A percentile compares a stretch with the other conserved stretches of the same genome.
phyloP scores from a whole-genome alignment of 1,284 basidiomycete genomes.

The Rhizoctonia solani region DNA sequence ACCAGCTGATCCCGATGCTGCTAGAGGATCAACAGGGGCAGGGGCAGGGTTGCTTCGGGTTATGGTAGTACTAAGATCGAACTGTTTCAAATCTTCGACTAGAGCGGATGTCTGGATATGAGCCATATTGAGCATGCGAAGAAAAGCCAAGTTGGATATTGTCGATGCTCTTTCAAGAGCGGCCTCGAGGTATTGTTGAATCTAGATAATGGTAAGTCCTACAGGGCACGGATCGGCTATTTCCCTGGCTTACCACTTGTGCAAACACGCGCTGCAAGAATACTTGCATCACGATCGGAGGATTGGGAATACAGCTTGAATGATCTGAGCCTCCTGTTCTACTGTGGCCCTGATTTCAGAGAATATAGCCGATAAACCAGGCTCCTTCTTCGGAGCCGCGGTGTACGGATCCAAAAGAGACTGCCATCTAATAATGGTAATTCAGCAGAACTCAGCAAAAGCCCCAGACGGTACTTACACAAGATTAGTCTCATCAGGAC shows the following conservation, averaged over 20 bases:
- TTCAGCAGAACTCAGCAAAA: slow-evolving; percentile 15
- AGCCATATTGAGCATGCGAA: slow-evolving; percentile 88
- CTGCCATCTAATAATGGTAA: slow-evolving; percentile 68
- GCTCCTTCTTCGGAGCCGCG: slow-evolving; percentile 77
- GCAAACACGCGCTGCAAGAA: slow-evolving; percentile 98
- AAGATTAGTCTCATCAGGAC: slow-evolving; percentile 60
- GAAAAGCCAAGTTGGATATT: slow-evolving; percentile 86
- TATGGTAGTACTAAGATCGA: slow-evolving; percentile 74
- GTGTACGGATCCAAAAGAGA: slow-evolving; percentile 78
- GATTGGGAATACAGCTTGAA: slow-evolving; percentile 99
- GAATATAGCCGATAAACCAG: slow-evolving; percentile 80
- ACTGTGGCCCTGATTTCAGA: slow-evolving; percentile 89
- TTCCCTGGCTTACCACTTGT: slow-evolving; percentile 73
- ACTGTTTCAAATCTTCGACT: slow-evolving; percentile 90
- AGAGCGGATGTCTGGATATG: slow-evolving; percentile 79
- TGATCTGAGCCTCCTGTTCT: slow-evolving; percentile 95
- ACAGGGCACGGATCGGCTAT: background rate
- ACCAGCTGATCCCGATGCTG: slow-evolving; percentile 4
- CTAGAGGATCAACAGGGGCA: slow-evolving; percentile 4
- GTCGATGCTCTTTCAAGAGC: slow-evolving; percentile 73
- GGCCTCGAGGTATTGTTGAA: slow-evolving; percentile 92
- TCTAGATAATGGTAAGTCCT: slow-evolving; percentile 54
- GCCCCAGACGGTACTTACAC: slow-evolving; percentile 56
- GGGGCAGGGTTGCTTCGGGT: slow-evolving; percentile 57
- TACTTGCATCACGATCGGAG: slow-evolving; percentile 97